Percentiles rank a stretch among this genome's conserved stretches.
Evolutionary conservation across 805 yeast genomes (phyloP).

Genomic region (Myxozyma mucilagina): DNA sequence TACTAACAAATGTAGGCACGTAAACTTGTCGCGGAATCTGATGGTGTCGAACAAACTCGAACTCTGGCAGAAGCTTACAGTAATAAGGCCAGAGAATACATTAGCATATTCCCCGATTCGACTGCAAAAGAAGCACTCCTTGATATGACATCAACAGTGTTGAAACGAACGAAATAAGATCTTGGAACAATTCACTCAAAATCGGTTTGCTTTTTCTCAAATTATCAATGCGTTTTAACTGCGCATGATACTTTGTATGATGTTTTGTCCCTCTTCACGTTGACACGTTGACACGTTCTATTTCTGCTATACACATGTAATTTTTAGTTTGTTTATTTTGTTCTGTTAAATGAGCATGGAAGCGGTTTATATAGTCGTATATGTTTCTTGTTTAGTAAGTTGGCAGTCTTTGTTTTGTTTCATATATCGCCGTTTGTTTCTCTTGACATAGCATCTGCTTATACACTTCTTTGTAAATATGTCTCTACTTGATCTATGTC

Average conservation of each 20-base stretch:
- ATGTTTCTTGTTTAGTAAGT: too few species aligned
- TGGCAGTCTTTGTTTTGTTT: too few species aligned
- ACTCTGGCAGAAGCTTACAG: conserved; percentile 78
- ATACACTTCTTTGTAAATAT: neutral
- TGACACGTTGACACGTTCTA: neutral
- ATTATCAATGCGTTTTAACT: neutral
- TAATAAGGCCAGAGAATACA: conserved; percentile 66
- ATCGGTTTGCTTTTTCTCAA: neutral
- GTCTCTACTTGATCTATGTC: too few species aligned
- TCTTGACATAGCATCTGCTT: too few species aligned
- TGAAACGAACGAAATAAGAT: conserved; percentile 72
- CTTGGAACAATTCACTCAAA: neutral
- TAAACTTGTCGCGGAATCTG: conserved; percentile 63
- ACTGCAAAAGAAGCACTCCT: conserved; percentile 87
- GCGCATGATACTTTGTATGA: neutral
- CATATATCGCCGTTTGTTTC: too few species aligned
- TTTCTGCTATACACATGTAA: neutral
- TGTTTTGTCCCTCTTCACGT: neutral
- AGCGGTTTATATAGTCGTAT: neutral
- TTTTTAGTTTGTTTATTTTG: neutral
- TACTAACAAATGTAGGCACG: conserved; percentile 50
- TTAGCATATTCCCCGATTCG: conserved; percentile 73
- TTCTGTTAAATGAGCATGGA: neutral
- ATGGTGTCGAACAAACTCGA: conserved; percentile 77
- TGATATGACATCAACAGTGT: conserved; percentile 75